A percentile compares a stretch with the other conserved stretches of the same genome.
These are phyloP conservation scores for Aspergillus hancockii DNA, from an alignment of 495 filamentous ascomycete genomes.

Conservation along the genomic window DNA sequence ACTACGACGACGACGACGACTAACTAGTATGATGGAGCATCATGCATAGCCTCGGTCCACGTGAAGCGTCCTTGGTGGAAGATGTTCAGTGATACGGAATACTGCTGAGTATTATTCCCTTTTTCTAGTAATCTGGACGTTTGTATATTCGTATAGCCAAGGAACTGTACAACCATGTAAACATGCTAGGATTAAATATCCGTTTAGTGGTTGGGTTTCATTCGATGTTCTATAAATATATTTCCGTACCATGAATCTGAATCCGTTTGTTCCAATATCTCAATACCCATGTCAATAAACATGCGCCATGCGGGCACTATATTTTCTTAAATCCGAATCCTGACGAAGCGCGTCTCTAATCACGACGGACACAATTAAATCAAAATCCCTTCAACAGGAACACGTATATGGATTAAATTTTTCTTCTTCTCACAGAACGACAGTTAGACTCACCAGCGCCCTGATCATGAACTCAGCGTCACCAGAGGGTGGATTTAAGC, in stretches of 20 bases:
- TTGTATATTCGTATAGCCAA: background rate
- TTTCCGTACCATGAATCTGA: slow-evolving; percentile 2
- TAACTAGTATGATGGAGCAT: background rate
- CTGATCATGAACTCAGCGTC: background rate
- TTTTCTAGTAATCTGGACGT: background rate
- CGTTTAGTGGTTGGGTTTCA: background rate
- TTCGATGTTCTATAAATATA: slow-evolving; percentile 6
- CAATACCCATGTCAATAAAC: background rate
- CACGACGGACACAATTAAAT: too few relatives aligned
- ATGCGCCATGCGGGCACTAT: background rate
- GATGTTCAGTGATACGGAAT: background rate
- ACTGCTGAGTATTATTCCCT: background rate
- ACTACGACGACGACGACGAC: too few relatives aligned
- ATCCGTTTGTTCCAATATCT: background rate
- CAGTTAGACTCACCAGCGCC: background rate
- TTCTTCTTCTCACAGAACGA: background rate
- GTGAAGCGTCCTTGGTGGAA: slow-evolving; percentile 2
- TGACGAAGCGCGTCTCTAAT: too few relatives aligned
- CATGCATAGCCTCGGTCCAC: slow-evolving; percentile 10
- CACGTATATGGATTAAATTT: background rate
- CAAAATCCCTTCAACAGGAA: background rate
- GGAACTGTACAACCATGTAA: background rate
- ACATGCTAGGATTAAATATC: background rate
- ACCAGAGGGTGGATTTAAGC: background rate
- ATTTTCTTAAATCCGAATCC: background rate